Evolutionary conservation across 495 filamentous ascomycete genomes (phyloP).

Genomic region (Terfezia boudieri): DNA sequence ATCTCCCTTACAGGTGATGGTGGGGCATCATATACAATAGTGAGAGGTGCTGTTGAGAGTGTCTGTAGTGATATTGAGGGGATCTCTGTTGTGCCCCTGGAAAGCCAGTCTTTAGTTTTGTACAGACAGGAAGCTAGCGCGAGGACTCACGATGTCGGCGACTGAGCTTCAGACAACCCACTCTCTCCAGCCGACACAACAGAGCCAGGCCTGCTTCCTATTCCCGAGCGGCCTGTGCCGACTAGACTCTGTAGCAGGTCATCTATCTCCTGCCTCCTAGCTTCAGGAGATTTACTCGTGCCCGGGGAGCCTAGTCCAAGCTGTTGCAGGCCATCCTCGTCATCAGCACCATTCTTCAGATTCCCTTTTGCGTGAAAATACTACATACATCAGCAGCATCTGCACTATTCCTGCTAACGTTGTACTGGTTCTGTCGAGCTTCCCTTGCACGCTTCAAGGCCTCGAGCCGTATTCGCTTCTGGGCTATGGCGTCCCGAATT

Average conservation of each 20-base stretch:
- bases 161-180: constrained; percentile 12
- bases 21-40: constrained; percentile 52
- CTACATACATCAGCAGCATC: constrained; percentile 28
- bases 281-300: neutral
- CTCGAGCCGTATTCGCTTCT: constrained; percentile 81
- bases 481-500: constrained; percentile 79
- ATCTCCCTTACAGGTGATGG: constrained; percentile 54
- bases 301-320: neutral
- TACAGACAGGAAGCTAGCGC: too few species aligned
- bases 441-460: constrained; percentile 87
- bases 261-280: neutral
- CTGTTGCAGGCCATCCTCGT: constrained; percentile 12
- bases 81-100: constrained; percentile 12
- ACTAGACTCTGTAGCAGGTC: constrained; percentile 51
- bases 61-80: constrained; percentile 29
- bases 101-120: too few species aligned
- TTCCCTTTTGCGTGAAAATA: neutral
- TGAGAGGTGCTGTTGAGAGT: constrained; percentile 41
- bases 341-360: neutral
- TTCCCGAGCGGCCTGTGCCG: constrained; percentile 49
- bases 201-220: constrained; percentile 64
- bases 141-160: constrained; percentile 2
- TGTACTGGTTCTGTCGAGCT: constrained; percentile 50
- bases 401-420: constrained; percentile 35
- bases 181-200: constrained; percentile 28